These are phyloP conservation scores for Colletotrichum caudatum DNA, from an alignment of 2,329 filamentous ascomycete species.

Conservation along the genomic window DNA sequence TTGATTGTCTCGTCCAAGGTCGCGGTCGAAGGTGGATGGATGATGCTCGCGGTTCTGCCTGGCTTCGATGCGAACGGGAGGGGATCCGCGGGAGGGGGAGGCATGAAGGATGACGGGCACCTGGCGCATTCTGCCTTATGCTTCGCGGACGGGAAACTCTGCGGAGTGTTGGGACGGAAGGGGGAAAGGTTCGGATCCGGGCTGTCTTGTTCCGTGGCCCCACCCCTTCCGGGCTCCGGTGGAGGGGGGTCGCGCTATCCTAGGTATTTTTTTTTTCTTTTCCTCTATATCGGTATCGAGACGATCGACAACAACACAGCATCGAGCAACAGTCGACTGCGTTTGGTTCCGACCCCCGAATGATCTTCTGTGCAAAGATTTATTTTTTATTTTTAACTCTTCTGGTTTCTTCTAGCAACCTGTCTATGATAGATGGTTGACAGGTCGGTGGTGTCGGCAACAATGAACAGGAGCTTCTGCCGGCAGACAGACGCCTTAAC, in stretches of 20 bases:
- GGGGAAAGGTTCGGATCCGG: background rate
- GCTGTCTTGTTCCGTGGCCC: background rate
- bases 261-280: too few relatives aligned
- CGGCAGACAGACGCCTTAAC: too few relatives aligned
- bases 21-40: background rate
- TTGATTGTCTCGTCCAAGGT: background rate
- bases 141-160: background rate
- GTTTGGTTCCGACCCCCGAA: background rate
- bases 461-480: background rate
- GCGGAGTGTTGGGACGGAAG: background rate
- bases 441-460: background rate
- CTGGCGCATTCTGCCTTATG: background rate
- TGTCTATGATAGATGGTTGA: background rate
- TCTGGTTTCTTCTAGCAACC: background rate
- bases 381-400: too few relatives aligned
- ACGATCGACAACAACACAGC: background rate
- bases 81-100: background rate
- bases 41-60: background rate
- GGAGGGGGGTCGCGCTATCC: background rate
- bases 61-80: background rate
- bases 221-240: background rate
- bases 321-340: background rate
- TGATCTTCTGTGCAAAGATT: background rate
- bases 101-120: background rate
- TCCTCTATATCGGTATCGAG: background rate